These are phyloP conservation scores for Brassica hybrid DNA, from an alignment of 441 rosid species.

Conservation along the genomic window DNA sequence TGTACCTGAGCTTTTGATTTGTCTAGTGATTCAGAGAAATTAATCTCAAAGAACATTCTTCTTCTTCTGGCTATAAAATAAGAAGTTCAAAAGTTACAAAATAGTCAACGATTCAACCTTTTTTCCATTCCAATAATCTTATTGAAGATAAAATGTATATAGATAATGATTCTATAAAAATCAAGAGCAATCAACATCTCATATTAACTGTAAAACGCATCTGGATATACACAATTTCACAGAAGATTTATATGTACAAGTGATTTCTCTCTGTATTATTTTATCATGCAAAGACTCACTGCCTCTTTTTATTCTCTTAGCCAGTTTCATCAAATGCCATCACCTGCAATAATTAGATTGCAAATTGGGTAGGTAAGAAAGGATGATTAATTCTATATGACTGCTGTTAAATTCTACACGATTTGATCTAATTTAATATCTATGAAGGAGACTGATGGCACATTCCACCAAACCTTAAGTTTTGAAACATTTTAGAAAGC, in stretches of 20 bases:
- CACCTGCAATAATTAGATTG: neutral
- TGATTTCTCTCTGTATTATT: constrained; percentile 38
- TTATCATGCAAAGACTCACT: neutral
- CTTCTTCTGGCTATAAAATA: neutral
- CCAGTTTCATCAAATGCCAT: constrained; percentile 6
- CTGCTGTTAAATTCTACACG: too few species aligned
- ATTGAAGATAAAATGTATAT: neutral
- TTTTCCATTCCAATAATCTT: neutral
- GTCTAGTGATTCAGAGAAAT: neutral
- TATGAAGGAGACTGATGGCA: constrained; percentile 6
- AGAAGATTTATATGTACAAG: constrained; percentile 37
- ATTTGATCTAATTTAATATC: too few species aligned
- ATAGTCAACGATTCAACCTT: neutral
- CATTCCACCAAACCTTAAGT: constrained; percentile 9
- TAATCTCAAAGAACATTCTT: neutral
- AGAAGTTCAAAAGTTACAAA: neutral
- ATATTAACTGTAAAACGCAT: constrained; percentile 3
- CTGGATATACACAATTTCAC: neutral
- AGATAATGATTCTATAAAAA: neutral
- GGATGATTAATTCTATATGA: too few species aligned
- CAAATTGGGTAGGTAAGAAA: too few species aligned
- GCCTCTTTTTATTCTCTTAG: neutral
- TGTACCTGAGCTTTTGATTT: neutral
- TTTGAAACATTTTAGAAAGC: constrained; percentile 1
- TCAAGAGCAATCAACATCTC: neutral